These are phyloP conservation scores for Carex scoparia DNA, from an alignment of 176 grass and related monocot species.

Conservation along the genomic window DNA sequence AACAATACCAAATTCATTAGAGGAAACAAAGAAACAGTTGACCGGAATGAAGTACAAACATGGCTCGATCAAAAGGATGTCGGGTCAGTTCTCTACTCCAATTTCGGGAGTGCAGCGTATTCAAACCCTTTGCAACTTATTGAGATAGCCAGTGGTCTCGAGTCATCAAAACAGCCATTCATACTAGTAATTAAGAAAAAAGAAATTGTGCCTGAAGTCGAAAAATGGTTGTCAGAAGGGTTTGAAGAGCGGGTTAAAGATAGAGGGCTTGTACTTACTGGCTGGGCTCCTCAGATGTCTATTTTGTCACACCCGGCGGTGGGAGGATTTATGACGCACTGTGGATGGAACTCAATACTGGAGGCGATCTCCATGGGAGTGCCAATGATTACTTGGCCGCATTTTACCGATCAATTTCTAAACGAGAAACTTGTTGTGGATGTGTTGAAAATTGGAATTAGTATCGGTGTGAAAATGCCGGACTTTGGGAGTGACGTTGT, in stretches of 20 bases:
- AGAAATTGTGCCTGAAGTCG: conserved; percentile 22
- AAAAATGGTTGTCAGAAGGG: conserved; percentile 32
- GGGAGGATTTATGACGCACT: conserved; percentile 51
- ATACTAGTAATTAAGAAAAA: conserved; percentile 53
- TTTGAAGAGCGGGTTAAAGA: conserved; percentile 39
- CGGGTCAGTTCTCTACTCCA: conserved; percentile 9
- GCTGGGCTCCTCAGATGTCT: conserved; percentile 52
- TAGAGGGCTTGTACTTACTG: conserved; percentile 39
- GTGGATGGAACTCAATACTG: conserved; percentile 56
- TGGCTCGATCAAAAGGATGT: conserved; percentile 25
- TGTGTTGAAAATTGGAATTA: conserved; percentile 43
- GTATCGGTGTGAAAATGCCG: conserved; percentile 34
- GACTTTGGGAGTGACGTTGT: conserved; percentile 6
- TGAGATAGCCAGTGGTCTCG: conserved; percentile 30
- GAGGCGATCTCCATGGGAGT: conserved; percentile 44
- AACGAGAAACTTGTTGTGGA: conserved; percentile 54
- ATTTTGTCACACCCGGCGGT: conserved; percentile 45
- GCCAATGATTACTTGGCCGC: conserved; percentile 54
- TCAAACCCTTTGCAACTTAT: conserved; percentile 13
- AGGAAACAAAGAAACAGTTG: conserved; percentile 12
- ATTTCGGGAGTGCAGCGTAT: conserved; percentile 19
- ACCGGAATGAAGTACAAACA: not conserved
- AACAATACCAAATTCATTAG: not conserved
- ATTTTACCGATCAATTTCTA: conserved; percentile 43
- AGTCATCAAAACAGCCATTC: conserved; percentile 38